phyloP scores from a whole-genome alignment of 768 basidiomycete genomes.

The Pholiota molesta region DNA sequence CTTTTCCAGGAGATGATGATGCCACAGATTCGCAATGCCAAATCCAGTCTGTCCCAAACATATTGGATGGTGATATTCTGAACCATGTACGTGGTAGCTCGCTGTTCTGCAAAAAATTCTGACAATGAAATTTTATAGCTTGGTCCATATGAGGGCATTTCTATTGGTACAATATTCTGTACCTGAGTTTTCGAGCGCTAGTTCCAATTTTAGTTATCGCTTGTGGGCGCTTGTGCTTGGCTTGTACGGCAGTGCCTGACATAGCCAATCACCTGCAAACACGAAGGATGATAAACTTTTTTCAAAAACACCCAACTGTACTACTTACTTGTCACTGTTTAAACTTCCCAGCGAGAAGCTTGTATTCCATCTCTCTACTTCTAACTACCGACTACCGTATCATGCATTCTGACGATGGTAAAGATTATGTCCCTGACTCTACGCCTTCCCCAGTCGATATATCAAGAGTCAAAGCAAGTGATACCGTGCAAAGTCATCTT shows the following conservation, averaged over 20 bases:
- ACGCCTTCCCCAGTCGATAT: constrained; percentile 22
- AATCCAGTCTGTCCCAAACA: constrained; percentile 52
- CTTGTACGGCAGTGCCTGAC: not conserved
- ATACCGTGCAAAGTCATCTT: constrained; percentile 49
- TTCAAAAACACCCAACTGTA: constrained; percentile 2
- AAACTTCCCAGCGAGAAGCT: too few relatives aligned
- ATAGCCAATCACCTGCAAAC: not conserved
- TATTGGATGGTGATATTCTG: constrained; percentile 47
- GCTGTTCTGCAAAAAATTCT: not conserved
- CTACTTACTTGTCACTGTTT: too few relatives aligned
- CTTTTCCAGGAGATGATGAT: constrained; percentile 52
- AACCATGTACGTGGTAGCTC: constrained; percentile 46
- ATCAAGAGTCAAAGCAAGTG: constrained; percentile 30
- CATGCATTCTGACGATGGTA: constrained; percentile 4
- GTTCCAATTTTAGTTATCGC: not conserved
- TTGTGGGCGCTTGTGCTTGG: not conserved
- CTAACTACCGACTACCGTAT: not conserved
- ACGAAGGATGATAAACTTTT: too few relatives aligned
- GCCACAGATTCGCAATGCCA: constrained; percentile 53
- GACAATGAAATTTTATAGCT: constrained; percentile 28
- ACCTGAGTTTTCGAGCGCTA: constrained; percentile 10
- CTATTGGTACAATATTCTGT: constrained; percentile 51
- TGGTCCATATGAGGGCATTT: constrained; percentile 55
- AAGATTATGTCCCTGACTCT: not conserved
- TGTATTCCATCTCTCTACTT: too few relatives aligned